These are phyloP conservation scores for Phytophthora cryptogea DNA, from an alignment of 352 stramenopile species.

Conservation along the genomic window DNA sequence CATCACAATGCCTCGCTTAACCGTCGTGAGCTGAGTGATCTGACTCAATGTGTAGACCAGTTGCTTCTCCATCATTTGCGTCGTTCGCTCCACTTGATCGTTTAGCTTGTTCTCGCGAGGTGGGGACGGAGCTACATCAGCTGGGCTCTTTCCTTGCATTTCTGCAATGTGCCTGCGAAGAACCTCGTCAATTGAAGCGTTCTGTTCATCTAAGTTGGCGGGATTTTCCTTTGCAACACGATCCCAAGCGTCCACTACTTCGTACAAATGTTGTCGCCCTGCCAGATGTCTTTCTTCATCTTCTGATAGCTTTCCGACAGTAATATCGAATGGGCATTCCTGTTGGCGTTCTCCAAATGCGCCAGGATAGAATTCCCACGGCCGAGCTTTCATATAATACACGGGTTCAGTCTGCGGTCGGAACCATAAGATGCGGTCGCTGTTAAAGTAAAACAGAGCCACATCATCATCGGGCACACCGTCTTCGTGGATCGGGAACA, in stretches of 20 bases:
- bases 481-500: constrained; percentile 31
- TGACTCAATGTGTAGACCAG: constrained; percentile 43
- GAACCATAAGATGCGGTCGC: constrained; percentile 41
- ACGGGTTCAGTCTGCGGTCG: constrained; percentile 29
- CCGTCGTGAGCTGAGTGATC: constrained; percentile 28
- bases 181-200: constrained; percentile 29
- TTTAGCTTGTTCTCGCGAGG: constrained; percentile 21
- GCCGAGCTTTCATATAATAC: constrained; percentile 35
- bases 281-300: constrained; percentile 37
- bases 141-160: constrained; percentile 16
- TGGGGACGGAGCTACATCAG: constrained; percentile 16
- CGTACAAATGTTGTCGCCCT: constrained; percentile 40
- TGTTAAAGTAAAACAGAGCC: constrained; percentile 49
- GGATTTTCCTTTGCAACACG: constrained; percentile 29
- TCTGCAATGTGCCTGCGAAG: constrained; percentile 25
- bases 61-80: constrained; percentile 36
- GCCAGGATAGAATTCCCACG: constrained; percentile 40
- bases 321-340: constrained; percentile 44
- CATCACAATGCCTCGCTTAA: constrained; percentile 56
- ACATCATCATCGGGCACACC: constrained; percentile 26
- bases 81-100: constrained; percentile 18
- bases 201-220: constrained; percentile 30
- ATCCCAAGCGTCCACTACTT: constrained; percentile 34
- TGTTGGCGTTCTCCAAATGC: constrained; percentile 35
- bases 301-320: constrained; percentile 30